These are phyloP conservation scores for Saitozyma podzolica DNA, from an alignment of 768 basidiomycete species.

Conservation along the genomic window DNA sequence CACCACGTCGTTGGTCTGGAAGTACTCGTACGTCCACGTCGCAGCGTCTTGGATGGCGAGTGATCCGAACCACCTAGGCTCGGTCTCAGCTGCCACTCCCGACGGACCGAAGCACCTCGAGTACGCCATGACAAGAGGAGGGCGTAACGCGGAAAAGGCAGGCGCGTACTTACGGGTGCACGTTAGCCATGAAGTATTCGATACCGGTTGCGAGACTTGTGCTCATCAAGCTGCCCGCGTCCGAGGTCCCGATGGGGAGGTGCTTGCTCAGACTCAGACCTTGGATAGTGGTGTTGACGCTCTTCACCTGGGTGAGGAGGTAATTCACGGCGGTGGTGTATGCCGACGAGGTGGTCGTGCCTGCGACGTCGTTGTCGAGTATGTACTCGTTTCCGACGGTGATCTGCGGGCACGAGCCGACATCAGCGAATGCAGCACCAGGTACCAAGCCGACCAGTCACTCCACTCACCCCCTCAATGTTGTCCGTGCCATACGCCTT, in stretches of 20 bases:
- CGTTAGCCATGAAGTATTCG: conserved; percentile 67
- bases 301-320: conserved; percentile 65
- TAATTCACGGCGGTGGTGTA: conserved; percentile 57
- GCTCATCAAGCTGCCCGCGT: conserved; percentile 85
- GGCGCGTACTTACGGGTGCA: conserved; percentile 62
- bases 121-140: no score
- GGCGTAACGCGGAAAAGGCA: neutral
- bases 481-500: conserved; percentile 73
- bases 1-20: conserved; percentile 65
- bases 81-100: no score
- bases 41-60: conserved; percentile 68
- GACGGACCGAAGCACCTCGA: no score
- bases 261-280: conserved; percentile 62
- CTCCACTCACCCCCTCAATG: conserved; percentile 61
- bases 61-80: conserved; percentile 74
- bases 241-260: conserved; percentile 73
- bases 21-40: conserved; percentile 79
- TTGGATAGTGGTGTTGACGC: conserved; percentile 55
- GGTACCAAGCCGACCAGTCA: neutral
- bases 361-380: conserved; percentile 59
- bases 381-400: conserved; percentile 93
- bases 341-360: conserved; percentile 32
- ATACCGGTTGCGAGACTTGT: conserved; percentile 60
- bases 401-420: conserved; percentile 52
- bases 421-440: neutral